phyloP scores from a whole-genome alignment of 495 filamentous ascomycete genomes.

The Aspergillus bridgeri region DNA sequence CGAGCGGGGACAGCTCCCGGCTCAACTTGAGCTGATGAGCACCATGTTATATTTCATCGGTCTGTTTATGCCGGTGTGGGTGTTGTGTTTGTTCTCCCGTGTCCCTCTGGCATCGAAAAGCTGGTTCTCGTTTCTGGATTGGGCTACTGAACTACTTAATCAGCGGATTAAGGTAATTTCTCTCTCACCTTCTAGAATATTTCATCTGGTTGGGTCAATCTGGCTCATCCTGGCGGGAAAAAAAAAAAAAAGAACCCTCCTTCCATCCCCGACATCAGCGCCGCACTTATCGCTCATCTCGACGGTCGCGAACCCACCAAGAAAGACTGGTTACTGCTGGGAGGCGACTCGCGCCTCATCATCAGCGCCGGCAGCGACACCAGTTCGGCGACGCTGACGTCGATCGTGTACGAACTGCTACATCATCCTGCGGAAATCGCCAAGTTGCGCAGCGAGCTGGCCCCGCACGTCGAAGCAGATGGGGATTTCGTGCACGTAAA shows the following conservation, averaged over 20 bases:
- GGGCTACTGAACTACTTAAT: not conserved
- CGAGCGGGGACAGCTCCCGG: slow-evolving; percentile 17
- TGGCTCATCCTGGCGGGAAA: not conserved
- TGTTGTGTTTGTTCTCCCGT: not conserved
- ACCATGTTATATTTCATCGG: slow-evolving; percentile 8
- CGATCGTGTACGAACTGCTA: slow-evolving; percentile 37
- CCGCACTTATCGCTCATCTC: not conserved
- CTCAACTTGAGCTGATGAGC: slow-evolving; percentile 21
- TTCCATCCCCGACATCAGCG: slow-evolving; percentile 21
- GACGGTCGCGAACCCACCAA: slow-evolving; percentile 5
- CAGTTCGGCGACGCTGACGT: slow-evolving; percentile 32
- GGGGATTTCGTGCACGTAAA: slow-evolving; percentile 9
- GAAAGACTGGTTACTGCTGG: slow-evolving; percentile 17
- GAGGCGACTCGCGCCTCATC: slow-evolving; percentile 28
- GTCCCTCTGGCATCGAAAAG: not conserved
- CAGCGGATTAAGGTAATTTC: not conserved
- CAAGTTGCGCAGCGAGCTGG: slow-evolving; percentile 30
- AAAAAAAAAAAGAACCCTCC: not conserved
- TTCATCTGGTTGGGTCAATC: not conserved
- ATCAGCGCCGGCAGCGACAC: slow-evolving; percentile 40
- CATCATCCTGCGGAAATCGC: slow-evolving; percentile 18
- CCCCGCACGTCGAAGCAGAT: not conserved
- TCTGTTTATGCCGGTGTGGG: slow-evolving; percentile 18
- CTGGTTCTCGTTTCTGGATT: not conserved
- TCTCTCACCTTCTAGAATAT: not conserved